phyloP scores from a whole-genome alignment of 2,329 filamentous ascomycete species.

The Stylonectria norvegica region DNA sequence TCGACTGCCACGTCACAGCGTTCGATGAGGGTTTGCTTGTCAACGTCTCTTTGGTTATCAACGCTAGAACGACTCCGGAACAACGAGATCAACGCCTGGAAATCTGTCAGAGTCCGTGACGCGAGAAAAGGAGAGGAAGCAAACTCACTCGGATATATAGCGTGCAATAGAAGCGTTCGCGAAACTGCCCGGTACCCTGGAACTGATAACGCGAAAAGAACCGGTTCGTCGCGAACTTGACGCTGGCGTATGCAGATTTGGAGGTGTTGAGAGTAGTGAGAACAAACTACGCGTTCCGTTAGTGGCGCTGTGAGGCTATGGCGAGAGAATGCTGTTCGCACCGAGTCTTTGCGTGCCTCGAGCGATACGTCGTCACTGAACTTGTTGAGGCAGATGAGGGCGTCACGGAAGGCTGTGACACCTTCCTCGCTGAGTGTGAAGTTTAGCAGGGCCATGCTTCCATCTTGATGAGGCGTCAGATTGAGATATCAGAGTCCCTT shows the following conservation, averaged over 20 bases:
- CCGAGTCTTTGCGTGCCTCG: constrained; percentile 67
- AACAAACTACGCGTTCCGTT: constrained; percentile 51
- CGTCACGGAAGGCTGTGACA: constrained; percentile 67
- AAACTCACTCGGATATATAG: constrained; percentile 64
- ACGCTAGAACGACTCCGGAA: constrained; percentile 64
- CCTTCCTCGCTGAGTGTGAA: constrained; percentile 74
- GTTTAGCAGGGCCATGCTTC: constrained; percentile 57
- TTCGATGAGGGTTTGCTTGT: constrained; percentile 68
- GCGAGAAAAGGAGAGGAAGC: background rate
- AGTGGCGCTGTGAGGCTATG: background rate
- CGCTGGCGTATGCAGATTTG: constrained; percentile 74
- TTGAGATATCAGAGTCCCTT: too few relatives aligned
- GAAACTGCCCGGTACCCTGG: constrained; percentile 48
- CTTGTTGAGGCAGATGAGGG: constrained; percentile 70
- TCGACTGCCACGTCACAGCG: constrained; percentile 71
- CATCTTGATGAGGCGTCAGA: too few relatives aligned
- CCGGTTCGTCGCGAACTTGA: constrained; percentile 61
- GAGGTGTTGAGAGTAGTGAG: constrained; percentile 76
- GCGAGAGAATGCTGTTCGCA: constrained; percentile 29
- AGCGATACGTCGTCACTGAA: constrained; percentile 77
- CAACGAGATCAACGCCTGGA: constrained; percentile 64
- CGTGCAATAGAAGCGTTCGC: constrained; percentile 67
- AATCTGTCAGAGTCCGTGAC: background rate
- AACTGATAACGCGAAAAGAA: constrained; percentile 75
- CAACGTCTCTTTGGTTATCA: constrained; percentile 55